Percentiles rank a stretch among this genome's conserved stretches.
Evolutionary conservation across 805 yeast genomes (phyloP).

Genomic region (Saturnispora kantuleensis): DNA sequence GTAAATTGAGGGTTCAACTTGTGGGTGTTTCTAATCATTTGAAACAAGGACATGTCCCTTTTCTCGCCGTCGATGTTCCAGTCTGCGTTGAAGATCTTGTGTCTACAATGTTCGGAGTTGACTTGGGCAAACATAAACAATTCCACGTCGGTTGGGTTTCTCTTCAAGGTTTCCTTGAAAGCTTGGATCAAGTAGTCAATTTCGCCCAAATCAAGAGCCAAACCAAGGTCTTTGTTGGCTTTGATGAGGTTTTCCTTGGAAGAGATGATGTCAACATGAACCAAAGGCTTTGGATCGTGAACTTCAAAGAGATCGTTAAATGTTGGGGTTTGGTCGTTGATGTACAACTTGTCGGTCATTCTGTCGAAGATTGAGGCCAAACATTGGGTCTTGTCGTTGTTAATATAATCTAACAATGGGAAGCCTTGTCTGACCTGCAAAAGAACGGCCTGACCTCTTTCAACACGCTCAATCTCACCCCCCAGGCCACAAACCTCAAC

Average conservation of each 20-base stretch:
- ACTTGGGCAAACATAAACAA: slow-evolving; percentile 99
- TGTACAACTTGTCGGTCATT: slow-evolving; percentile 77
- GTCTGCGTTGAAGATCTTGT: slow-evolving; percentile 95
- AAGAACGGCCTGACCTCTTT: slow-evolving; percentile 77
- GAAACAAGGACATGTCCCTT: slow-evolving; percentile 69
- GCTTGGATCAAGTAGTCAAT: slow-evolving; percentile 79
- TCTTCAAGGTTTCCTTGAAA: slow-evolving; percentile 60
- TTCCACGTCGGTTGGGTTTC: slow-evolving; percentile 97
- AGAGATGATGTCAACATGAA: slow-evolving; percentile 54
- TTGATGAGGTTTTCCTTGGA: slow-evolving; percentile 48
- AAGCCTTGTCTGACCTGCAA: slow-evolving; percentile 64
- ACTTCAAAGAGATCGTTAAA: slow-evolving; percentile 65
- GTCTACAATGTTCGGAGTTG: slow-evolving; percentile 98
- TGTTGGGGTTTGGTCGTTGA: slow-evolving; percentile 49
- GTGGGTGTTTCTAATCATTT: slow-evolving; percentile 95
- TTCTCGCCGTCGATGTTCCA: slow-evolving; percentile 87
- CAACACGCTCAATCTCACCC: slow-evolving; percentile 67
- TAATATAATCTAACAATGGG: slow-evolving; percentile 47
- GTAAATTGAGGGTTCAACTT: slow-evolving; percentile 70
- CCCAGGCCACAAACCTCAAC: slow-evolving; percentile 78
- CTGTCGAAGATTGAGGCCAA: slow-evolving; percentile 76
- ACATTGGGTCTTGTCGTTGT: slow-evolving; percentile 39
- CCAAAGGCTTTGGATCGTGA: slow-evolving; percentile 76
- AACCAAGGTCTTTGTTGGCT: slow-evolving; percentile 78
- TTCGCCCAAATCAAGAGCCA: slow-evolving; percentile 93